phyloP scores from a whole-genome alignment of 2,329 filamentous ascomycete species.

The Mariannaea sp. region DNA sequence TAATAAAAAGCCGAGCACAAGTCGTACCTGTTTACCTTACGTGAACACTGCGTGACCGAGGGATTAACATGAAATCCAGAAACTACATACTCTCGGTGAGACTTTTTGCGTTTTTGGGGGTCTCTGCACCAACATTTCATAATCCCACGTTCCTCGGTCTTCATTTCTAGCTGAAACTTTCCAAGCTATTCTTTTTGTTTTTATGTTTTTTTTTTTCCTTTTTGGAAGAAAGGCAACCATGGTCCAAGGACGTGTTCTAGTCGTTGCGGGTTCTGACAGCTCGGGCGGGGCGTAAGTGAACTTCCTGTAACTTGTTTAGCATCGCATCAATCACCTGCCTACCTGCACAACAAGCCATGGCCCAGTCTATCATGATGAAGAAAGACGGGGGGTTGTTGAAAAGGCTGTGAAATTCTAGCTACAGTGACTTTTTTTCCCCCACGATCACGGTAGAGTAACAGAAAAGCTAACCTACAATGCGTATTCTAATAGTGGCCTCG shows the following conservation, averaged over 20 bases:
- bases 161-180: no score
- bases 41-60: constrained; percentile 9
- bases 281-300: constrained; percentile 79
- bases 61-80: constrained; percentile 11
- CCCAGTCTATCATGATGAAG: no score
- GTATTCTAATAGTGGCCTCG: constrained; percentile 69
- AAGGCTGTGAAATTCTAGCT: no score
- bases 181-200: no score
- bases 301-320: neutral
- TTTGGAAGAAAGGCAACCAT: constrained; percentile 37
- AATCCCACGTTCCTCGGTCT: neutral
- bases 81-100: neutral
- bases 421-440: no score
- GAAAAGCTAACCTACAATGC: neutral
- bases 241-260: constrained; percentile 63
- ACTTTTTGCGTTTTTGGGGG: neutral
- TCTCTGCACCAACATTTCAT: neutral
- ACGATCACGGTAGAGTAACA: no score
- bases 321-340: no score
- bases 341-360: no score
- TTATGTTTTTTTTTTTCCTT: no score
- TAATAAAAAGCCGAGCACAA: neutral
- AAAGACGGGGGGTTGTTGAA: no score
- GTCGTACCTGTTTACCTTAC: neutral
- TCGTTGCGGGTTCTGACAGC: constrained; percentile 88